Evolutionary conservation across 2,329 filamentous ascomycete genomes (phyloP), one percentile per base, ranked within the genome.

Genomic region (Fusarium nygamai): DNA sequence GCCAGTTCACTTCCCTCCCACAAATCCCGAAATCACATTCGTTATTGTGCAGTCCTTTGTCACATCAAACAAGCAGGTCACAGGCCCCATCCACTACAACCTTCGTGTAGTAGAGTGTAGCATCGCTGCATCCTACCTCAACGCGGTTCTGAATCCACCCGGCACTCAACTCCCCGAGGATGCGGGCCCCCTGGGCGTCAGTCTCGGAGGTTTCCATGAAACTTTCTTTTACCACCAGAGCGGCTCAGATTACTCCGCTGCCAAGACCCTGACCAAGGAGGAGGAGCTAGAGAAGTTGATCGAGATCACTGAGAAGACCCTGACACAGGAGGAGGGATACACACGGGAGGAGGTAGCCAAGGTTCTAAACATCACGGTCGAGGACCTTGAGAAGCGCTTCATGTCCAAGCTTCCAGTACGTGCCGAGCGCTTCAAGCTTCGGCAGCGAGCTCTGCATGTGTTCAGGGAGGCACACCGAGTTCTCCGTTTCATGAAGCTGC

Each of bases 31-130:
- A 76, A 88, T 98, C 62, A 94, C 92, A 76, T 98, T 99, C 83
- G 88, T 99, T 73, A 95, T 98, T 75, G 96, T 95, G 13, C 96
- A 99, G 82, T 97, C 93, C 68, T 98, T 98, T 81, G 93, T 99
- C 69, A 92, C 93, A 22, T 94, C 96, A 10, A 95, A 98, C 86
- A 99, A 99, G 85, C 94, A 96, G 80, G 93, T 96, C 71, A 98
- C 96, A 3, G 96, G 93, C 0, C 96, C 96, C 1, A 92, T 97
- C 73, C 94, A 96, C 87, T 99, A 98, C 87, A 99, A 99, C 83
- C 89, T 99, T 31, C 93, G 96, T 34, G 96, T 99, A 3, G 96
- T 98, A 43, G 96, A 99, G 84, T 97, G 94, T 85, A 96, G 93
- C 61, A 88, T 99, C 38, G 96, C 96, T 7, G 95, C 96, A 7